phyloP scores from a whole-genome alignment of 768 basidiomycete genomes.

The Tulasnella sp. region DNA sequence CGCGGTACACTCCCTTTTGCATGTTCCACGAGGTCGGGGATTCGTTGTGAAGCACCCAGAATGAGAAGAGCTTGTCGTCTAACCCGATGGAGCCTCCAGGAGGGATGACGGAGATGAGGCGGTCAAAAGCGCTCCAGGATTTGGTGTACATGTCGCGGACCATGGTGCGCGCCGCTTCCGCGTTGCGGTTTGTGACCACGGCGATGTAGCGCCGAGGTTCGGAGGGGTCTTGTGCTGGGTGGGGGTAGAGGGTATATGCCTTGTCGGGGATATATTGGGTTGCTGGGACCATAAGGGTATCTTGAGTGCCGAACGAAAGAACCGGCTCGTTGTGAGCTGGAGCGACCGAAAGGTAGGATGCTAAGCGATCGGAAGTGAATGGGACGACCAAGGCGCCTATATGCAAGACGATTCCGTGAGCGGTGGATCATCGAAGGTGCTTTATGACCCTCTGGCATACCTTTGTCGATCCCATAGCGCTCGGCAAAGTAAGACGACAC shows the following conservation, averaged over 20 bases:
- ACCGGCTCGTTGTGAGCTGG: constrained; percentile 71
- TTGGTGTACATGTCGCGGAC: constrained; percentile 91
- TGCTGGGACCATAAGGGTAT: constrained; percentile 69
- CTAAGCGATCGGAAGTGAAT: constrained; percentile 73
- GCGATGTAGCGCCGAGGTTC: constrained; percentile 74
- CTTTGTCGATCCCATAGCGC: constrained; percentile 74
- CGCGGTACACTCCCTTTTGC: constrained; percentile 73
- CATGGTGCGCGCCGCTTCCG: constrained; percentile 75
- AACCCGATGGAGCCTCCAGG: constrained; percentile 88
- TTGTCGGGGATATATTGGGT: constrained; percentile 61
- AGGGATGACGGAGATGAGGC: constrained; percentile 83
- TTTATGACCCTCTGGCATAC: constrained; percentile 36
- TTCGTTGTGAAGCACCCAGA: constrained; percentile 81
- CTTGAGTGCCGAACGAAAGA: constrained; percentile 76
- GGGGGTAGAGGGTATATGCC: constrained; percentile 69
- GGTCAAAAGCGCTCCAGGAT: constrained; percentile 88
- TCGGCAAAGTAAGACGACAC: constrained; percentile 73
- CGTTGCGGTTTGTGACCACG: constrained; percentile 71
- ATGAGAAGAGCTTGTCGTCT: constrained; percentile 87
- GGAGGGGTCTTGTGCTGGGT: constrained; percentile 70
- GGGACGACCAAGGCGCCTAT: constrained; percentile 69
- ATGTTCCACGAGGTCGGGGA: constrained; percentile 64
- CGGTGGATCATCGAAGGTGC: background rate
- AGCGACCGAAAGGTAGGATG: constrained; percentile 70
- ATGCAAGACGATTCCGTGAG: background rate